phyloP scores from a whole-genome alignment of 2,329 filamentous ascomycete genomes.

The Aspergillus arachidicola region DNA sequence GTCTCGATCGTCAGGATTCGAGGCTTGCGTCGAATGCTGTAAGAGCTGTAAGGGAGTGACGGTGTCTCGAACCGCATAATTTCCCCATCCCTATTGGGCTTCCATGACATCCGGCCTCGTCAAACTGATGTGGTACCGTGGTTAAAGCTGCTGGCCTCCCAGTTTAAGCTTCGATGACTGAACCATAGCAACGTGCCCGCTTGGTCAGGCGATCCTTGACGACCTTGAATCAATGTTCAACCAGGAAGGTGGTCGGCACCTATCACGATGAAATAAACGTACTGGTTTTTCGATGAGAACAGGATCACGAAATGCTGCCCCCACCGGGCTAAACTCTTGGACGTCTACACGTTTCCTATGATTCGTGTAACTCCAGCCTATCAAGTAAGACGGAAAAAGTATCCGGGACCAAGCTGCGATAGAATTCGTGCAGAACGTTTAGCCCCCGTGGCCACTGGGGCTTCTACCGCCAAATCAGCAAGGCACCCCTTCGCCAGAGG shows the following conservation, averaged over 20 bases:
- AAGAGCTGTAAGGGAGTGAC: background rate
- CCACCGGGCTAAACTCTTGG: constrained; percentile 7
- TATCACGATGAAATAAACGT: background rate
- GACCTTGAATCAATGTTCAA: background rate
- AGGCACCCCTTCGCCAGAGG: background rate
- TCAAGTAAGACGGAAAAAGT: constrained; percentile 11
- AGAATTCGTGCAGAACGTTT: constrained; percentile 15
- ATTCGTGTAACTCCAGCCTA: constrained; percentile 7
- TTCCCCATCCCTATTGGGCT: background rate
- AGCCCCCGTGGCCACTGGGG: background rate
- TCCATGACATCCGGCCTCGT: background rate
- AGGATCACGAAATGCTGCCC: background rate
- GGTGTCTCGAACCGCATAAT: background rate
- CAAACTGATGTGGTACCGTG: background rate
- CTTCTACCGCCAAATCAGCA: constrained; percentile 5
- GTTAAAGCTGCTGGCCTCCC: background rate
- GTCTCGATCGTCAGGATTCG: background rate
- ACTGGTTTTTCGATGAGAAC: constrained; percentile 1
- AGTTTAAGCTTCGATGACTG: background rate
- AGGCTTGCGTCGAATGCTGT: background rate
- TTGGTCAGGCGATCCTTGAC: background rate
- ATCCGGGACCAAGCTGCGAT: constrained; percentile 11
- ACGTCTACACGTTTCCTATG: background rate
- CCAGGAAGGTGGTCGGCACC: background rate
- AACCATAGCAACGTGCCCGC: background rate